These are phyloP conservation scores for Cutaneotrichosporon mucoides DNA, from an alignment of 1,284 basidiomycete species.

Conservation along the genomic window DNA sequence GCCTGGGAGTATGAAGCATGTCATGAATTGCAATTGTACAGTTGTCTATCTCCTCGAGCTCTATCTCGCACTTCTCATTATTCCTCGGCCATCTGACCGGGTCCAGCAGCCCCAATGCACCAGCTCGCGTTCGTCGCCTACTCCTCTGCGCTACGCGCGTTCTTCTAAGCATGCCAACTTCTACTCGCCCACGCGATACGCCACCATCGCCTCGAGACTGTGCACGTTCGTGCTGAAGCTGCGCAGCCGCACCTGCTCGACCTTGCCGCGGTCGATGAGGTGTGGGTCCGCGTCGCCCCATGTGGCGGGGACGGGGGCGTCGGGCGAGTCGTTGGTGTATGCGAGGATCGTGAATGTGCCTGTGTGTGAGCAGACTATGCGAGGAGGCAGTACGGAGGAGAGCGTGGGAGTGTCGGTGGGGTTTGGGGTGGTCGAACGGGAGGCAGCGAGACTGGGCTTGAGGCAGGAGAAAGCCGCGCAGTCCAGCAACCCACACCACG, in stretches of 20 bases:
- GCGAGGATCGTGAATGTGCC: slow-evolving; percentile 83
- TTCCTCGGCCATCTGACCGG: too few relatives aligned
- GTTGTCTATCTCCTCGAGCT: neutral
- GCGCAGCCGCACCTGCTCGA: slow-evolving; percentile 89
- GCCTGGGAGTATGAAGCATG: too few relatives aligned
- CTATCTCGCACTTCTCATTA: neutral
- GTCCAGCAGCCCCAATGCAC: too few relatives aligned
- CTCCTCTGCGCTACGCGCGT: too few relatives aligned
- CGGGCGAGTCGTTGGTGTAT: slow-evolving; percentile 71
- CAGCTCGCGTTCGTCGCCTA: too few relatives aligned
- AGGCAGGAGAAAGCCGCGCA: too few relatives aligned
- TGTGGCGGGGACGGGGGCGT: slow-evolving; percentile 64
- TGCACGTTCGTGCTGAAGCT: slow-evolving; percentile 89
- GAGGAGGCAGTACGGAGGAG: too few relatives aligned
- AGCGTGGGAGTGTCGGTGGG: too few relatives aligned
- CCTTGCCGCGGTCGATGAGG: slow-evolving; percentile 90
- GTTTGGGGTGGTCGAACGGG: too few relatives aligned
- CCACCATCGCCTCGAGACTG: slow-evolving; percentile 64
- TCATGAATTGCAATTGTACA: neutral
- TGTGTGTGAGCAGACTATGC: slow-evolving; percentile 19
- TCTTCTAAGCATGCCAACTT: too few relatives aligned
- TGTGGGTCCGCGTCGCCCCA: slow-evolving; percentile 95
- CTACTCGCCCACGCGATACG: slow-evolving; percentile 45
- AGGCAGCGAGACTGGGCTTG: too few relatives aligned
- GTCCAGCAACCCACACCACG: too few relatives aligned